phyloP scores from a whole-genome alignment of 2,329 filamentous ascomycete genomes.

The Pseudocercospora cruenta region DNA sequence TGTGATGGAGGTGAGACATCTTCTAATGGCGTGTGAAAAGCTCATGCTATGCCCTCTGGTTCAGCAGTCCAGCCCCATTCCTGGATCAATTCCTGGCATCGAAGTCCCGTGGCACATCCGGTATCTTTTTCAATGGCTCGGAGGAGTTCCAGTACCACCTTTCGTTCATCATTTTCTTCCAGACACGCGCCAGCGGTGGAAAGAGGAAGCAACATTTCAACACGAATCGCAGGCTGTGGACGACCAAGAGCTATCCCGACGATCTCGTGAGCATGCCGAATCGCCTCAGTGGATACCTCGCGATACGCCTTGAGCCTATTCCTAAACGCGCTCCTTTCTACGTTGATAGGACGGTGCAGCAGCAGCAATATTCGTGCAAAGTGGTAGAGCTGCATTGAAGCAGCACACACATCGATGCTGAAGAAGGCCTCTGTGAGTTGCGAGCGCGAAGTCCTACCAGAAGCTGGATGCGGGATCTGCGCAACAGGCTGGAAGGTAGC shows the following conservation, averaged over 20 bases:
- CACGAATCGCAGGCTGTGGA: constrained; percentile 58
- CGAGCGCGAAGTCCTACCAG: constrained; percentile 17
- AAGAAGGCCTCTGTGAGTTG: constrained; percentile 63
- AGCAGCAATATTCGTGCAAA: constrained; percentile 65
- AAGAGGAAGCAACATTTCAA: constrained; percentile 61
- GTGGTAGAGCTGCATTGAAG: constrained; percentile 67
- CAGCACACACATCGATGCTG: constrained; percentile 64
- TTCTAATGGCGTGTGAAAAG: background rate
- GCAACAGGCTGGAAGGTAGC: constrained; percentile 64
- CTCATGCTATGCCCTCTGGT: constrained; percentile 24
- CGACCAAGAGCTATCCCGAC: constrained; percentile 62
- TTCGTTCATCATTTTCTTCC: constrained; percentile 57
- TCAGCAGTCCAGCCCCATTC: constrained; percentile 46
- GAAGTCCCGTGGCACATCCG: constrained; percentile 65
- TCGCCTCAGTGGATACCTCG: constrained; percentile 57
- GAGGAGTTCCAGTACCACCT: constrained; percentile 61
- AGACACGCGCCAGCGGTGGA: constrained; percentile 65
- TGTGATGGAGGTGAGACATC: background rate
- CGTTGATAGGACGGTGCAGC: constrained; percentile 59
- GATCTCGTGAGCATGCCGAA: constrained; percentile 63
- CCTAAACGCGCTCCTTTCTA: constrained; percentile 51
- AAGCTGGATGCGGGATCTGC: constrained; percentile 35
- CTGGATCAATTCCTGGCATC: constrained; percentile 56
- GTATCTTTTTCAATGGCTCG: constrained; percentile 64
- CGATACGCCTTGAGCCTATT: constrained; percentile 59